Evolutionary conservation across 768 basidiomycete genomes (phyloP), one percentile per base, ranked within the genome.

Genomic region (Suillus ampliporus): DNA sequence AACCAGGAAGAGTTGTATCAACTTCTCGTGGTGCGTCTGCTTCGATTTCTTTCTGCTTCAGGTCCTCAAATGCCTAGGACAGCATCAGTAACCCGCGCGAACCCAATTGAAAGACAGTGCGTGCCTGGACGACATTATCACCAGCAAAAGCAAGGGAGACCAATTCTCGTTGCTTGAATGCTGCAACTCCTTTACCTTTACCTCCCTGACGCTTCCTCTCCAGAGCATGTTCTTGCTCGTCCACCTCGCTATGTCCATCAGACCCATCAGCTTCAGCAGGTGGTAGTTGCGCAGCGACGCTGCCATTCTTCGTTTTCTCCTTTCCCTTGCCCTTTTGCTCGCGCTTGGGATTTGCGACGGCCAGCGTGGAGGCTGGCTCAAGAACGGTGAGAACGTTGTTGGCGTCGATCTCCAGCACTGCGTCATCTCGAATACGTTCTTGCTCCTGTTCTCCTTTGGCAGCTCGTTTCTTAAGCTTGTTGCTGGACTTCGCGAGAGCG

Each of bases 71-170:
- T 60, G 91, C 90, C 94, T 96, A 69, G 38, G 50, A 17, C 28
- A 44, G n/a, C 31, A 58, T 52, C 61, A 54, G 57, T 31, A 54
- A 47, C 50, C 40, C 4, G 26, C 26, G 11, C 13, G 13, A 21
- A 56, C 23, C 58, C 28, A 21, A 8, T 11, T 6, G 2, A 6
- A 21, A 21, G 15, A 48, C 13, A 43, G 4, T 34, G 71, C 88
- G 38, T 69, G 94, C 94, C 77, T 91, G 88, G 7, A 97, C 88
- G 37, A 99, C 97, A 66, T 99, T 94, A 75, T 99, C 97, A 3
- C 95, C 96, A 2, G 96, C 97, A 79, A 99, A 99, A 0, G 97
- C 97, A 60, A 88, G 87, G 1, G 95, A 92, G 14, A 99, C 95
- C 14, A 99, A 81, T 67, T 99, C 95, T 43, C 93, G 84, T 74